Conservation (phyloP, 257 asterid genomes). For the Rauvolfia tetraphylla region DNA sequence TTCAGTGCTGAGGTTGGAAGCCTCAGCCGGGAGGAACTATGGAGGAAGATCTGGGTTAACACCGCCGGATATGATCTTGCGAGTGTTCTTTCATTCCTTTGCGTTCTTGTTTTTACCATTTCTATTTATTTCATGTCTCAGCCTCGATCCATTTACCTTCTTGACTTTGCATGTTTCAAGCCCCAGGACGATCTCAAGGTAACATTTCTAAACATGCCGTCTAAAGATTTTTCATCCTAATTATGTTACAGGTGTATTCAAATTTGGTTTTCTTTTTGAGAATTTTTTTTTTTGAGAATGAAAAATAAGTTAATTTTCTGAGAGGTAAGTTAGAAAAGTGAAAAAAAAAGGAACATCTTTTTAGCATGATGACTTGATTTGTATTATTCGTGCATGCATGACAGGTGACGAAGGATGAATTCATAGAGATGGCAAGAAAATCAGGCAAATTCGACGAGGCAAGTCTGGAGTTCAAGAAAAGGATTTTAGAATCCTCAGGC, state of each 20-base stretch:
- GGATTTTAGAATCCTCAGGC: constrained; percentile 75
- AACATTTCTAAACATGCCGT: background rate
- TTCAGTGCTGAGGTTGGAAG: constrained; percentile 82
- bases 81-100: constrained; percentile 48
- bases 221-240: too few species aligned
- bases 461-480: constrained; percentile 59
- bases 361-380: background rate
- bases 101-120: constrained; percentile 52
- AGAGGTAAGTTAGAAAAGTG: too few species aligned
- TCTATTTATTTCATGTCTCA: constrained; percentile 65
- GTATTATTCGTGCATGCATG: constrained; percentile 6
- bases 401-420: constrained; percentile 74
- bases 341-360: too few species aligned
- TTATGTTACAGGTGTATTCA: too few species aligned
- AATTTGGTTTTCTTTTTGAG: too few species aligned
- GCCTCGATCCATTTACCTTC: constrained; percentile 60
- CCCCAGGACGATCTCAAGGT: constrained; percentile 85
- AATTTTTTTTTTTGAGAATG: too few species aligned
- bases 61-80: constrained; percentile 64
- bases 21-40: constrained; percentile 66
- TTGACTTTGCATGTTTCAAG: constrained; percentile 87
- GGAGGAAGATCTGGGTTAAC: constrained; percentile 75
- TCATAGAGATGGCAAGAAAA: constrained; percentile 65
- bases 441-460: constrained; percentile 69
- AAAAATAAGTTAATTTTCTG: too few species aligned